Base-by-base conservation (phyloP, 169 alveolate genomes). In the Amoebophrya sp. region DNA sequence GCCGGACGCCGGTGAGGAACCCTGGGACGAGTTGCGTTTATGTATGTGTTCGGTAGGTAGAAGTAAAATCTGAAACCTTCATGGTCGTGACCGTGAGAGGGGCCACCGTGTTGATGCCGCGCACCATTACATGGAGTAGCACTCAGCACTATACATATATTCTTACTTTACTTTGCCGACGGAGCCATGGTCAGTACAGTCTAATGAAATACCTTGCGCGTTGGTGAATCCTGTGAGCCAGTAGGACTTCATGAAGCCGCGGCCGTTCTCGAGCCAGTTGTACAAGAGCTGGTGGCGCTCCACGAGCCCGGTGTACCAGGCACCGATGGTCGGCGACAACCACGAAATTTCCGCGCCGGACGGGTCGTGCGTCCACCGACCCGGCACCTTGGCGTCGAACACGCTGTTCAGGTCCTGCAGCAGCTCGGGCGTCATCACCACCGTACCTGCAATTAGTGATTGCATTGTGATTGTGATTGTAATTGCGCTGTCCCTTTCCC, bases 311-410 rank as follows among this genome's bases (percentile, higher is more conserved):
- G 96, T 96, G 91, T 96, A 94, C 99, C 99, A 98, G 38, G 96
- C 94, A 67, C 98, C 98, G 20, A 97, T 96, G 70, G 96, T 94
- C 40, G 97, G 96, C 18, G 97, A 95, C 50, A 98, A 93, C 99
- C 99, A 98, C 20, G 99, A 95, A 58, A 98, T 97, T 94, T 98
- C 99, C 15, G 98, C 97, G 41, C 98, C 99, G 78, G 98, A 96
- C 43, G 99, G 98, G 93, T 98, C 99, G 93, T 95, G 96, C 92
- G 95, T 93, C 99, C 99, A 97, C 48, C 95, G 95, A 88, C 93
- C 93, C 38, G 99, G 99, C 78, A 97, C 98, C 91, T 97, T 94
- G 93, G 96, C 95, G 89, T 97, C 97, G 91, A 93, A 97, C 38
- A 97, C 94, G 40, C 97, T 90, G 91, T 96, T 96, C 91, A 97